Percentiles rank a stretch among this genome's conserved stretches.
Conservation (phyloP, 2,329 filamentous ascomycete genomes). For the Hypoxylon sp. region DNA sequence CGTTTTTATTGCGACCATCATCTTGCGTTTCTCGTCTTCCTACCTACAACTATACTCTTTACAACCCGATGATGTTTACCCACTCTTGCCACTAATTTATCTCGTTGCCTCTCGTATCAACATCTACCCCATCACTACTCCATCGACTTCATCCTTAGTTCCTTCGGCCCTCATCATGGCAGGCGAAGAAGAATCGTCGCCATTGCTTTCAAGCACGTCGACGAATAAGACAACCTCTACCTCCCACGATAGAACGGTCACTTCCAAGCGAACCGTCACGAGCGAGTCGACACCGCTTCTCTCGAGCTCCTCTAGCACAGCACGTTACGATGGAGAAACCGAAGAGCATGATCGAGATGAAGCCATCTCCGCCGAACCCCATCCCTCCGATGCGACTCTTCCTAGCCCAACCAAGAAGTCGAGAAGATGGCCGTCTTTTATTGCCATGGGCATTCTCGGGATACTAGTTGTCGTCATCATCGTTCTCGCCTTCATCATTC, state of each 20-base stretch:
- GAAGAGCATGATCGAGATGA: conserved; percentile 46
- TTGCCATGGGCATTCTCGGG: conserved; percentile 74
- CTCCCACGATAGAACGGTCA: conserved; percentile 36
- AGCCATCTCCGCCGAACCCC: conserved; percentile 45
- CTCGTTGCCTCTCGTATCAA: conserved; percentile 14
- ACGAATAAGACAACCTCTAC: conserved; percentile 38
- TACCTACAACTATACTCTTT: background rate
- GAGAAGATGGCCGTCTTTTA: conserved; percentile 77
- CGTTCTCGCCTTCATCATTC: conserved; percentile 79
- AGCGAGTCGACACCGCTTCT: conserved; percentile 63
- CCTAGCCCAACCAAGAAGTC: conserved; percentile 46
- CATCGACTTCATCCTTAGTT: background rate
- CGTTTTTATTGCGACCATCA: conserved; percentile 3
- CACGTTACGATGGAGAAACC: conserved; percentile 51
- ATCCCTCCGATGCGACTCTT: conserved; percentile 34
- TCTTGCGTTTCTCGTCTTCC: background rate
- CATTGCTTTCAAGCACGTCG: conserved; percentile 51
- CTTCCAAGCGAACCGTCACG: conserved; percentile 38
- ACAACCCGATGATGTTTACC: conserved; percentile 18
- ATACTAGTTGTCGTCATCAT: conserved; percentile 72
- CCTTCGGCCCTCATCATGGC: conserved; percentile 48
- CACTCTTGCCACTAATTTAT: conserved; percentile 1
- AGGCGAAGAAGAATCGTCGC: conserved; percentile 54
- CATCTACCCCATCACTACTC: conserved; percentile 3
- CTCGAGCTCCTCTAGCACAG: conserved; percentile 47